Evolutionary conservation across 129 eudicot genomes (phyloP).

Genomic region (Chrysanthemum makinoi): DNA sequence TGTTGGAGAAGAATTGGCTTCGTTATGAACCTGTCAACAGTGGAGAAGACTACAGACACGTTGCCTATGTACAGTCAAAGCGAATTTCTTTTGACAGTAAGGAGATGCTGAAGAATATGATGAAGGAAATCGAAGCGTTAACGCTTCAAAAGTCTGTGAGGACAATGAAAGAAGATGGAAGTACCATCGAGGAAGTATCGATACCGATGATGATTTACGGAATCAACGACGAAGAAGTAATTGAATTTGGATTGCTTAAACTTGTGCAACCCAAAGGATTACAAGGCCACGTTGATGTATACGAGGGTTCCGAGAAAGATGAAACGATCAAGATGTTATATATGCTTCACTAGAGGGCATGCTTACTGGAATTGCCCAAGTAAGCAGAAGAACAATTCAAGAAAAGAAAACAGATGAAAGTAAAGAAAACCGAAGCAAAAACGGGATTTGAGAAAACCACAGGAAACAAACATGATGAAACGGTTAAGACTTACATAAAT

Average conservation of each 20-base stretch:
- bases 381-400: not conserved
- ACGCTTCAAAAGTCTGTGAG: no score
- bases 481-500: not conserved
- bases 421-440: not conserved
- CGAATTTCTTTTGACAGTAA: no score
- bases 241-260: not conserved
- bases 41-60: no score
- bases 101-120: no score
- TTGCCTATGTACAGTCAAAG: no score
- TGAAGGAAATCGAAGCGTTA: no score
- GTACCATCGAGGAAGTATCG: not conserved
- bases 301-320: not conserved
- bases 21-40: no score
- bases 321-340: not conserved
- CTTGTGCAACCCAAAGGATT: not conserved
- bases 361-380: not conserved
- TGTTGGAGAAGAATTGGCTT: no score
- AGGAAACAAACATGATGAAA: not conserved
- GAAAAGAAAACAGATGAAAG: not conserved
- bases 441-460: not conserved
- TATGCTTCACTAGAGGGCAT: not conserved
- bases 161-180: no score
- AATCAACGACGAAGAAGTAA: not conserved
- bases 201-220: not conserved
- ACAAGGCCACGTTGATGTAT: not conserved